These are phyloP conservation scores for Suillus fuscotomentosus DNA, from an alignment of 768 basidiomycete genomes.

Conservation along the genomic window DNA sequence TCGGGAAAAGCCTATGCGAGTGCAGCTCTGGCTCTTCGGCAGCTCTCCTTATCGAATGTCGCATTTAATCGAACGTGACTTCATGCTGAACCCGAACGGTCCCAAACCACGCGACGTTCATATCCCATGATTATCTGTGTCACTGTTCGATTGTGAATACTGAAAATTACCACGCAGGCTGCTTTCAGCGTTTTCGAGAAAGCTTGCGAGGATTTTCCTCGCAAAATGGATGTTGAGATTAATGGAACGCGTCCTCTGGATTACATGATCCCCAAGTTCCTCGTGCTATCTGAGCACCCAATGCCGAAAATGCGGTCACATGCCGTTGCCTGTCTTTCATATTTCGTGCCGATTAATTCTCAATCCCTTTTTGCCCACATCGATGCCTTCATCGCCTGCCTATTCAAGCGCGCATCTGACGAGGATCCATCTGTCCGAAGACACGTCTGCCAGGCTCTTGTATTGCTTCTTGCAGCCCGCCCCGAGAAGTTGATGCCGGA, in stretches of 20 bases:
- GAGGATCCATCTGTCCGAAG: conserved; percentile 91
- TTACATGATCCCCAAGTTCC: conserved; percentile 95
- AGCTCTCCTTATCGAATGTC: not conserved
- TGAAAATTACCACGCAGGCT: conserved; percentile 47
- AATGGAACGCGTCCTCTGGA: conserved; percentile 92
- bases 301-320: conserved; percentile 89
- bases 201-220: conserved; percentile 95
- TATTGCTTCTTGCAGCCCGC: conserved; percentile 86
- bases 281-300: conserved; percentile 81
- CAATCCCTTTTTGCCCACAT: conserved; percentile 90
- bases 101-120: not conserved
- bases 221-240: conserved; percentile 93
- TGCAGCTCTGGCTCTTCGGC: not conserved
- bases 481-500: conserved; percentile 98
- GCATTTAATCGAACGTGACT: conserved; percentile 2
- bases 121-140: not conserved
- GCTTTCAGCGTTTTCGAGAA: conserved; percentile 94
- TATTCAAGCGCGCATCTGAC: conserved; percentile 95
- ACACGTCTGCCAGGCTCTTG: conserved; percentile 94
- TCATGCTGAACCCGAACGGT: not conserved
- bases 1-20: not conserved
- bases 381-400: conserved; percentile 87
- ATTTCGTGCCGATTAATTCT: conserved; percentile 84
- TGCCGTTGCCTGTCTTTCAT: conserved; percentile 91
- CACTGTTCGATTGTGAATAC: conserved; percentile 8